A percentile compares a stretch with the other conserved stretches of the same genome.
Evolutionary conservation across 176 grass and related monocot genomes (phyloP).

Genomic region (Paspalum vaginatum): DNA sequence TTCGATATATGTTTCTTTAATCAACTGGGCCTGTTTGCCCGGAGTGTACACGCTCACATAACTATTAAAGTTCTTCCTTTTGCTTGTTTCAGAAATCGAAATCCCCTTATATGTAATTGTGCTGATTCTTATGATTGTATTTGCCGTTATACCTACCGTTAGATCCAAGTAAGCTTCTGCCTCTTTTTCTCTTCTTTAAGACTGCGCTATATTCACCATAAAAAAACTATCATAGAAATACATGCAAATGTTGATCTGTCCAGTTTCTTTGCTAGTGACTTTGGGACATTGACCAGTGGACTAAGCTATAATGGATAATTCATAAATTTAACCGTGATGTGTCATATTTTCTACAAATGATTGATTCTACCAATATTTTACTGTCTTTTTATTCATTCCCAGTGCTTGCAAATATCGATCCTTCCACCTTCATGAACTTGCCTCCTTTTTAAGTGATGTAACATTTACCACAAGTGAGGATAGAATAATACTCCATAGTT

Average conservation of each 20-base stretch:
- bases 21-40: slow-evolving; percentile 5
- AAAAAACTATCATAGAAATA: slow-evolving; percentile 10
- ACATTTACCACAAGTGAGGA: slow-evolving; percentile 6
- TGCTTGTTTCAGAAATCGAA: slow-evolving; percentile 78
- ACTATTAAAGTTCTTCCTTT: slow-evolving; percentile 28
- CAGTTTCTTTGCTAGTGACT: slow-evolving; percentile 22
- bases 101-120: slow-evolving; percentile 77
- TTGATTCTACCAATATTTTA: neutral
- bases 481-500: neutral
- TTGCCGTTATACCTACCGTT: slow-evolving; percentile 85
- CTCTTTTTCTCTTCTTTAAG: slow-evolving; percentile 8
- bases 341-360: slow-evolving; percentile 24
- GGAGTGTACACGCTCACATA: neutral
- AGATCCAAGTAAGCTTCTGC: slow-evolving; percentile 78
- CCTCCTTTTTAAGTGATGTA: neutral
- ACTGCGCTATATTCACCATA: slow-evolving; percentile 28
- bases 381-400: slow-evolving; percentile 42
- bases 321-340: slow-evolving; percentile 14
- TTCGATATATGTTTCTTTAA: neutral
- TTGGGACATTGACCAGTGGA: neutral
- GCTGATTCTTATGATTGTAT: slow-evolving; percentile 73
- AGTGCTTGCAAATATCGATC: slow-evolving; percentile 33
- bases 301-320: neutral
- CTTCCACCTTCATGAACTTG: neutral
- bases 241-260: slow-evolving; percentile 26